Evolutionary conservation across 352 stramenopile species (phyloP).

Genomic region (Pythium rhizo-oryzae): DNA sequence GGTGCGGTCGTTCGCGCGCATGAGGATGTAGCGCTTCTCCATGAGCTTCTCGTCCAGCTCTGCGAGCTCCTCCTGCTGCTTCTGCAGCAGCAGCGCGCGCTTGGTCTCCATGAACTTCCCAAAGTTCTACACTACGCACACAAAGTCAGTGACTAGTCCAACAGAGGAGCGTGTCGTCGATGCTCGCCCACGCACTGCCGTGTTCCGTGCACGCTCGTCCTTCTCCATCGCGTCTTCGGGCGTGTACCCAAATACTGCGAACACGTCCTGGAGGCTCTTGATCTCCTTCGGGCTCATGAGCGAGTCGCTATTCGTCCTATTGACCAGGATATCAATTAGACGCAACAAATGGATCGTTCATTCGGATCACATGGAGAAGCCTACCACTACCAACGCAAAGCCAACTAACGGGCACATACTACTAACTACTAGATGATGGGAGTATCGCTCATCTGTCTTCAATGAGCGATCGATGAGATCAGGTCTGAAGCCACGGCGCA

Average conservation of each 20-base stretch:
- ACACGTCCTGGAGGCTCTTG: slow-evolving; percentile 67
- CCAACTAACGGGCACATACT: slow-evolving; percentile 20
- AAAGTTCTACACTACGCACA: too few relatives aligned
- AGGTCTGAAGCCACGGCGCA: slow-evolving; percentile 61
- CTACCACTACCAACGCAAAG: too few relatives aligned
- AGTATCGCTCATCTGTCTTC: too few relatives aligned
- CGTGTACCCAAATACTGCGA: slow-evolving; percentile 67
- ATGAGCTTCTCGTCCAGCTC: slow-evolving; percentile 69
- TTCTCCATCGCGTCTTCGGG: slow-evolving; percentile 66
- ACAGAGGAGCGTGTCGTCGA: too few relatives aligned
- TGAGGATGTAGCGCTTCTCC: slow-evolving; percentile 73
- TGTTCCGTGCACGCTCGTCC: slow-evolving; percentile 47
- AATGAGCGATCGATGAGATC: slow-evolving; percentile 27
- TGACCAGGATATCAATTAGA: too few relatives aligned
- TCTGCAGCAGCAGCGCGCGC: slow-evolving; percentile 46
- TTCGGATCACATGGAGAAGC: not conserved
- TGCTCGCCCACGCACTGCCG: slow-evolving; percentile 21
- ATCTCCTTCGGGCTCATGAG: slow-evolving; percentile 51
- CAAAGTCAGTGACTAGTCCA: not conserved
- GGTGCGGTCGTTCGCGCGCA: slow-evolving; percentile 57
- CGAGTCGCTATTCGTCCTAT: too few relatives aligned
- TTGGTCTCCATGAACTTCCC: slow-evolving; percentile 65
- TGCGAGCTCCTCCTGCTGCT: slow-evolving; percentile 57
- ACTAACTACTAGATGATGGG: too few relatives aligned
- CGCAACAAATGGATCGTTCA: too few relatives aligned